Evolutionary conservation across 805 yeast species (phyloP).

Genomic region (Cyberlindnera americana): DNA sequence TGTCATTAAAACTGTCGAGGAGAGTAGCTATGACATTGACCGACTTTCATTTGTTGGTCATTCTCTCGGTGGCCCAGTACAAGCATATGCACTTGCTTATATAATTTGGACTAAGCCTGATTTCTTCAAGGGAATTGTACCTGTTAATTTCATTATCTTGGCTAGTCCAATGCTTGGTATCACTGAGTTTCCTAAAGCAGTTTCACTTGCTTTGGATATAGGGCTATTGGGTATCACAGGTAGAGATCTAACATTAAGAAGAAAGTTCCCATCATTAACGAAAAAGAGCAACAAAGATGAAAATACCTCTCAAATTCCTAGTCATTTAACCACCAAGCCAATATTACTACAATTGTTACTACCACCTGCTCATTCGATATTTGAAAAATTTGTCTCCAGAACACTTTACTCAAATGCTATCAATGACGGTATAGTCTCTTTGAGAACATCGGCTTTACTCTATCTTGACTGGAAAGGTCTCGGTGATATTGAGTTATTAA

Average conservation of each 20-base stretch:
- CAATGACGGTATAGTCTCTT: conserved; percentile 94
- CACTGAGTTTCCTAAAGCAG: conserved; percentile 82
- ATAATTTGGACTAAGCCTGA: conserved; percentile 57
- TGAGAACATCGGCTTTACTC: conserved; percentile 82
- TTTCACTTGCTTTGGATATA: conserved; percentile 76
- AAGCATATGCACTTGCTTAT: conserved; percentile 86
- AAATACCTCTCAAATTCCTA: conserved; percentile 11
- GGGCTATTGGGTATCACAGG: conserved; percentile 95
- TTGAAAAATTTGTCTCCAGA: conserved; percentile 62
- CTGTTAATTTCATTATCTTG: conserved; percentile 74
- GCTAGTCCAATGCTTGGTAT: conserved; percentile 92
- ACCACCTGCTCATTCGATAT: conserved; percentile 62
- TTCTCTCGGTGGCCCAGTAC: conserved; percentile 90
- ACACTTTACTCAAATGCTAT: conserved; percentile 86
- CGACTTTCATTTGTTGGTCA: conserved; percentile 88
- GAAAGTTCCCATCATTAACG: conserved; percentile 29
- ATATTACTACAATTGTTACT: conserved; percentile 72
- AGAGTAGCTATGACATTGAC: conserved; percentile 40
- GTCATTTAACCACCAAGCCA: conserved; percentile 43
- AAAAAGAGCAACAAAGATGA: conserved; percentile 6
- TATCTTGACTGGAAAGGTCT: conserved; percentile 84
- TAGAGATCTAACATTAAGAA: conserved; percentile 73
- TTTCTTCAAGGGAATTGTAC: conserved; percentile 62
- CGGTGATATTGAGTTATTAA: conserved; percentile 40
- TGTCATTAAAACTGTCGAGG: conserved; percentile 44